Conservation (phyloP, 139 green algal species). For the Chlorella sorokiniana region DNA sequence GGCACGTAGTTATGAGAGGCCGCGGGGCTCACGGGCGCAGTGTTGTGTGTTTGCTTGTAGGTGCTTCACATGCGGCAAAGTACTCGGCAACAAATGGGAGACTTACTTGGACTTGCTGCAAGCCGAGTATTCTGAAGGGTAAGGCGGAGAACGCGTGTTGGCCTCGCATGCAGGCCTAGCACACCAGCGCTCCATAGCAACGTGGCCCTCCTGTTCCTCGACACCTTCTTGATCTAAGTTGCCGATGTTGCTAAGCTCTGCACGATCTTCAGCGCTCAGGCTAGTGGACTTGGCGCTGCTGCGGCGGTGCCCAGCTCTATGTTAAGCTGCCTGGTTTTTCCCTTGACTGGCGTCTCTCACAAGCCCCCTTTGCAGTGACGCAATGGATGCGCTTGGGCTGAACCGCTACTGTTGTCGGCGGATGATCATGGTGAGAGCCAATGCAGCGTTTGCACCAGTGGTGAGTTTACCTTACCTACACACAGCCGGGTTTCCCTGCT, state of each 20-base stretch:
- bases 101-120: conserved; percentile 97
- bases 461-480: not conserved
- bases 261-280: too few species aligned
- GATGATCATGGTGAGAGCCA: conserved; percentile 96
- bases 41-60: conserved; percentile 42
- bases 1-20: too few species aligned
- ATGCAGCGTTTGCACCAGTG: too few species aligned
- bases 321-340: too few species aligned
- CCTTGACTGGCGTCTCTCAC: too few species aligned
- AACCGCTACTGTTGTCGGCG: conserved; percentile 97
- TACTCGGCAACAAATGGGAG: conserved; percentile 99
- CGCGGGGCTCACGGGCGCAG: too few species aligned
- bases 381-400: conserved; percentile 91
- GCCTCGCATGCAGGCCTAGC: not conserved
- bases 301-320: too few species aligned
- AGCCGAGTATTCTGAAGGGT: conserved; percentile 79
- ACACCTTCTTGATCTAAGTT: too few species aligned
- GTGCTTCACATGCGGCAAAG: conserved; percentile 99
- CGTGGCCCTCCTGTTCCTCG: too few species aligned
- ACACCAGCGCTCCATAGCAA: too few species aligned
- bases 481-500: not conserved
- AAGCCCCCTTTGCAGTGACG: conserved; percentile 84
- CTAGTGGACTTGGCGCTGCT: too few species aligned
- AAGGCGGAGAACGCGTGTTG: conserved; percentile 10
- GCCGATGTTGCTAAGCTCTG: too few species aligned